Conservation (phyloP, 352 stramenopile genomes). For the Globisporangium canariense region DNA sequence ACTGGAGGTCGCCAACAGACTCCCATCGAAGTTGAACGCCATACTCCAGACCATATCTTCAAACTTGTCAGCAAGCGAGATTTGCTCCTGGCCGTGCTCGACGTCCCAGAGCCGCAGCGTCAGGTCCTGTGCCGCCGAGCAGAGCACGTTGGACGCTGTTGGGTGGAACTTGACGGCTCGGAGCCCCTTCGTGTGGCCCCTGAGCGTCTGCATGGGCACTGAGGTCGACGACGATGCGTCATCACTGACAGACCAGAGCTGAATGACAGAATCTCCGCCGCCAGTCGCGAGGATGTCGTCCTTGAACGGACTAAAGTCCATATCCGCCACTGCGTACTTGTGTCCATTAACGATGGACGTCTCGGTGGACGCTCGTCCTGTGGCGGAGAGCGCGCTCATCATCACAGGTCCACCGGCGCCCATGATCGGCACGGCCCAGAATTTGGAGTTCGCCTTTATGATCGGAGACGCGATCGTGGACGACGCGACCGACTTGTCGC, state of each 20-base stretch:
- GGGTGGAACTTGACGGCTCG: conserved; percentile 68
- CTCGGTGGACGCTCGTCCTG: conserved; percentile 41
- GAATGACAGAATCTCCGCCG: conserved; percentile 53
- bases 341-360: conserved; percentile 60
- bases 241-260: conserved; percentile 51
- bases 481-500: conserved; percentile 37
- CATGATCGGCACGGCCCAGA: conserved; percentile 52
- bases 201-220: conserved; percentile 26
- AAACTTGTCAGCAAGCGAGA: conserved; percentile 46
- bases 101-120: conserved; percentile 78
- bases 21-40: conserved; percentile 60
- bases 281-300: conserved; percentile 50
- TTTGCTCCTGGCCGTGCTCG: conserved; percentile 40
- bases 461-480: conserved; percentile 41
- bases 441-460: conserved; percentile 50
- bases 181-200: conserved; percentile 49
- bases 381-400: conserved; percentile 37
- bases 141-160: conserved; percentile 54
- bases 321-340: conserved; percentile 54
- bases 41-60: conserved; percentile 79
- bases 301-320: conserved; percentile 65
- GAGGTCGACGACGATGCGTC: conserved; percentile 4
- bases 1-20: conserved; percentile 61
- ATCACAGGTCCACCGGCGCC: conserved; percentile 68
- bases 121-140: conserved; percentile 52